These are phyloP conservation scores for Calonectria pteridis DNA, from an alignment of 2,329 filamentous ascomycete genomes.

Conservation along the genomic window DNA sequence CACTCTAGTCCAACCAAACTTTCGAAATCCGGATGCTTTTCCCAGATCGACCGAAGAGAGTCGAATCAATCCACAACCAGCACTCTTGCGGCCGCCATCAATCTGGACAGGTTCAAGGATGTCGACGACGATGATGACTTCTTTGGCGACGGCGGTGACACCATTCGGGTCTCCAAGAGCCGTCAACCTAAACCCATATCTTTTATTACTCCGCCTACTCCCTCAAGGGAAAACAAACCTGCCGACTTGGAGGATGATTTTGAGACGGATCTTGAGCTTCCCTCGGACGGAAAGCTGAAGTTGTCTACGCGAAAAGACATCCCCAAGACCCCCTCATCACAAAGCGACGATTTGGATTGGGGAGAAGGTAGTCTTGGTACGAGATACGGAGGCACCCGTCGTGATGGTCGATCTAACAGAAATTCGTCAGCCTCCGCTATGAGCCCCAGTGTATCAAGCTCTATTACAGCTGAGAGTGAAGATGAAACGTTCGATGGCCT, in stretches of 20 bases:
- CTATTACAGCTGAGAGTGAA: constrained; percentile 91
- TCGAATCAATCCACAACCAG: constrained; percentile 50
- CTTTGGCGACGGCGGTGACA: constrained; percentile 73
- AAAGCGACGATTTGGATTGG: constrained; percentile 88
- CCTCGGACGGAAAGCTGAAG: constrained; percentile 73
- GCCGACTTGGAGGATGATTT: constrained; percentile 72
- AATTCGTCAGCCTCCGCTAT: constrained; percentile 90
- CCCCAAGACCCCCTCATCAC: constrained; percentile 71
- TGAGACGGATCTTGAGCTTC: constrained; percentile 79
- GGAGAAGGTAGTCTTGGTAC: constrained; percentile 94
- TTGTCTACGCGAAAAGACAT: constrained; percentile 73
- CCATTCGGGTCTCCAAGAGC: constrained; percentile 76
- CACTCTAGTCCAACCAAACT: constrained; percentile 65
- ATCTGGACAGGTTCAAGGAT: constrained; percentile 75
- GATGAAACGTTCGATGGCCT: constrained; percentile 94
- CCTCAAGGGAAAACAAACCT: constrained; percentile 57
- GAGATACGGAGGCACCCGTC: constrained; percentile 86
- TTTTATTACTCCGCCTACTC: constrained; percentile 68
- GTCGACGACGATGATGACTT: constrained; percentile 72
- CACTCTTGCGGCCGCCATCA: constrained; percentile 60
- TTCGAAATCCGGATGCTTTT: constrained; percentile 43
- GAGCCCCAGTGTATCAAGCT: constrained; percentile 93
- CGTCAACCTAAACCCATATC: constrained; percentile 65
- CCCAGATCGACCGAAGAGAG: constrained; percentile 47
- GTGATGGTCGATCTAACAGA: constrained; percentile 82